A percentile compares a stretch with the other conserved stretches of the same genome.
Conservation (phyloP, 306 rosid genomes). For the Lupinus albus region DNA sequence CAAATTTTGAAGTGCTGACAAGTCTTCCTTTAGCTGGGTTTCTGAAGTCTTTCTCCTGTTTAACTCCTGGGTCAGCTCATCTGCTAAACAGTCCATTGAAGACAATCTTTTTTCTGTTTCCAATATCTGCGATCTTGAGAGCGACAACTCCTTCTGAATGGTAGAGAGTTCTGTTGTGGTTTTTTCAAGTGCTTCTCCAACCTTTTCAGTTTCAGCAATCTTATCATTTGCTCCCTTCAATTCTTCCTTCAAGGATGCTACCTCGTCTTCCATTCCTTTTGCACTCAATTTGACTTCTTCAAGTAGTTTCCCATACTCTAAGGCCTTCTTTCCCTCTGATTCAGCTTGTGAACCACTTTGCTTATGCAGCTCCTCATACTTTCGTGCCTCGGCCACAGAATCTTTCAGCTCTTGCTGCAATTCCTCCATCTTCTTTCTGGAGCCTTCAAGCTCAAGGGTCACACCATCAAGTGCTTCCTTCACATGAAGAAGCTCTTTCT, state of each 20-base stretch:
- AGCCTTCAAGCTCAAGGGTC: slow-evolving; percentile 68
- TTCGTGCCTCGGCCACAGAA: slow-evolving; percentile 60
- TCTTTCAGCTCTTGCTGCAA: slow-evolving; percentile 63
- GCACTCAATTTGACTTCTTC: slow-evolving; percentile 65
- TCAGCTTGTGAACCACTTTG: slow-evolving; percentile 82
- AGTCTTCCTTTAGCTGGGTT: slow-evolving; percentile 69
- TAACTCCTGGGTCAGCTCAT: slow-evolving; percentile 62
- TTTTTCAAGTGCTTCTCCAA: slow-evolving; percentile 69
- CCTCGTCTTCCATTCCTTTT: slow-evolving; percentile 65
- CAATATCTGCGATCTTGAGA: slow-evolving; percentile 62
- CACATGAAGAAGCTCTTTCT: slow-evolving; percentile 65
- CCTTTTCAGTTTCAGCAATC: slow-evolving; percentile 68
- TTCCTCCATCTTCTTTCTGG: slow-evolving; percentile 64
- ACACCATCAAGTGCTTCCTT: slow-evolving; percentile 69
- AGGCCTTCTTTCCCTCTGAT: slow-evolving; percentile 65
- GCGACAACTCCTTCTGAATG: slow-evolving; percentile 66
- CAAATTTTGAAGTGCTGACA: slow-evolving; percentile 62
- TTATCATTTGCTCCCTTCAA: slow-evolving; percentile 73
- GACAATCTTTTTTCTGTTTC: slow-evolving; percentile 60
- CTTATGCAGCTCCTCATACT: slow-evolving; percentile 86
- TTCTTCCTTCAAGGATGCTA: slow-evolving; percentile 70
- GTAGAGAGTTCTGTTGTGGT: slow-evolving; percentile 71
- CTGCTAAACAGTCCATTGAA: slow-evolving; percentile 59
- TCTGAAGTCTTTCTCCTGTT: slow-evolving; percentile 61
- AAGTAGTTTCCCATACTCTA: slow-evolving; percentile 74